Base-by-base conservation (phyloP, 306 rosid genomes). In the Vigna nakashimae region DNA sequence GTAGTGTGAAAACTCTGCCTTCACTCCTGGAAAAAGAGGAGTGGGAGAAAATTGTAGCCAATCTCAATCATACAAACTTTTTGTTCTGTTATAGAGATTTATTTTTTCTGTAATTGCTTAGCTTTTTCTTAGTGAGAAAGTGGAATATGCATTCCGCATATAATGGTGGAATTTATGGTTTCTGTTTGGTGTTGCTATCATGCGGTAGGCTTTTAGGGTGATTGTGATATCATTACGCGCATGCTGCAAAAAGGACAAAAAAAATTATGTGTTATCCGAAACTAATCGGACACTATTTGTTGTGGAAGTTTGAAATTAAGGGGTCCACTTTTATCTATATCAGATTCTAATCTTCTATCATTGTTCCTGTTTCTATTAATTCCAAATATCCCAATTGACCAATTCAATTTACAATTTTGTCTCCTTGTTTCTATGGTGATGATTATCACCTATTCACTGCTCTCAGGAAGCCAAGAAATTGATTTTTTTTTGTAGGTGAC, bases 141-240 rank as follows among this genome's bases (percentile, higher is more conserved):
- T 69, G 52, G 30, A 51, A 28, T 76, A 18, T 62, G 55, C 18
- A 70, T 14, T 82, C 30, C 52, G 30, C 15, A 3, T 26, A 42
- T 51, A 59, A 3, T 68, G 56, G 17, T 66, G 51, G 53, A 26
- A 56, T 63, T 2, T 56, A 4, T 69, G 13, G 60, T 51, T 69
- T 75, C 26, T 76, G 80, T 34, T 80, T 20, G 43, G 64, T 57
- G 76, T 51, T 75, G 73, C 14, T 63, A 69, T 75, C 67, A 50
- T 40, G 28, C 8, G 14, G 20, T 36, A 28, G 43, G 32, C 4
- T 69, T 76, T 56, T 58, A 32, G 68, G 24, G 22, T 34, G 69
- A 38, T 32, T 70, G 51, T 11, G 56, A 20, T 63, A 63, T 53
- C 49, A 60, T 50, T 69, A 69, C 9, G 56, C n/a, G 17, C 78